Conservation (phyloP, 805 yeast genomes). For the Ogataea populi-albae region DNA sequence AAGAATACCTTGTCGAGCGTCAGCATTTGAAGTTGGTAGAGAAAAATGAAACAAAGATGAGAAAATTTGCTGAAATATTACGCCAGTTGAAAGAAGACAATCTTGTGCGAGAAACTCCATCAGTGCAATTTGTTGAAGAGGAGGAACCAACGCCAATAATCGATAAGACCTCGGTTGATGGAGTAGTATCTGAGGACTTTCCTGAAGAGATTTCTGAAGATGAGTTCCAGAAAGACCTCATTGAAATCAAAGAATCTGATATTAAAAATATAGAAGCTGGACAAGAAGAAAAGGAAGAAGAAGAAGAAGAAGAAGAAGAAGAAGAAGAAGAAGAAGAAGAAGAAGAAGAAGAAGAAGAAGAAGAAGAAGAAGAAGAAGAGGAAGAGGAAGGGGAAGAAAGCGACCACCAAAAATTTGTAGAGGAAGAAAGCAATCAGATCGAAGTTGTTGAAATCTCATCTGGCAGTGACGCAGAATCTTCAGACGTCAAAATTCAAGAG, state of each 20-base stretch:
- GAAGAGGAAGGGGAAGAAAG: slow-evolving; percentile 6
- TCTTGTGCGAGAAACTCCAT: slow-evolving; percentile 3
- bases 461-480: background rate
- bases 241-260: slow-evolving; percentile 1
- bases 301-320: slow-evolving; percentile 8
- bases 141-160: slow-evolving; percentile 17
- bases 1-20: slow-evolving; percentile 29
- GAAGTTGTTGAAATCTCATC: slow-evolving; percentile 3
- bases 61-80: slow-evolving; percentile 13
- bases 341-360: slow-evolving; percentile 5
- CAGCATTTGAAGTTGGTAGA: slow-evolving; percentile 15
- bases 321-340: slow-evolving; percentile 8
- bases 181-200: slow-evolving; percentile 1
- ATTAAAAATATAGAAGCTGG: slow-evolving; percentile 1
- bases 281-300: slow-evolving; percentile 7
- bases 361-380: slow-evolving; percentile 5
- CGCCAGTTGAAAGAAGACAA: slow-evolving; percentile 10
- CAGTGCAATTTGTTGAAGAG: slow-evolving; percentile 13
- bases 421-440: background rate
- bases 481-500: background rate
- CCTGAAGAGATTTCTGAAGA: slow-evolving; percentile 15
- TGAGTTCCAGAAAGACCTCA: too few relatives aligned
- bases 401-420: background rate
- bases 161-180: slow-evolving; percentile 10
- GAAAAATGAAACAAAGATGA: slow-evolving; percentile 21